These are phyloP conservation scores for Lepraria neglecta DNA, from an alignment of 495 filamentous ascomycete species.

Conservation along the genomic window DNA sequence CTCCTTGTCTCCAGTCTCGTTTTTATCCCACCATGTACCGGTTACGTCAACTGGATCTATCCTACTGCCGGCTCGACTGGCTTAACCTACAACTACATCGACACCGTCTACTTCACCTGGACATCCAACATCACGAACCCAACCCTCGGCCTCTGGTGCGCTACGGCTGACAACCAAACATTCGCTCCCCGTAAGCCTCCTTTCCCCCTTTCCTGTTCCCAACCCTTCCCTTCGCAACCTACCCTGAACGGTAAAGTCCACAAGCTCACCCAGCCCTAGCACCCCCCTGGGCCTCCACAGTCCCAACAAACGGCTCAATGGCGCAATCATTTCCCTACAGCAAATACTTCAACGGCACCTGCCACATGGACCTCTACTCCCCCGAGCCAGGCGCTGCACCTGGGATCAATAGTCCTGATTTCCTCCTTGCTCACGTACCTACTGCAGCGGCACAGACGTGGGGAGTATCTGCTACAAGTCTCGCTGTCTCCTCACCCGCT, in stretches of 20 bases:
- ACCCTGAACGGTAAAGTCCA: not conserved
- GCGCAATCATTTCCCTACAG: not conserved
- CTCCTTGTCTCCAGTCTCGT: not conserved
- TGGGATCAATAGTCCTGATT: not conserved
- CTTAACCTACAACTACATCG: slow-evolving; percentile 28
- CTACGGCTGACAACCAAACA: not conserved
- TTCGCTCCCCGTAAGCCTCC: not conserved
- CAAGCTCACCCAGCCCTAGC: not conserved
- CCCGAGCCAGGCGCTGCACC: not conserved
- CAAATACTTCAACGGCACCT: not conserved
- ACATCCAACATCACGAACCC: slow-evolving; percentile 15
- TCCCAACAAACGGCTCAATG: not conserved
- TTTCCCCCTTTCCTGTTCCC: not conserved
- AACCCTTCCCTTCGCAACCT: not conserved
- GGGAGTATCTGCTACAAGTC: not conserved
- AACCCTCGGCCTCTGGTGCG: slow-evolving; percentile 18
- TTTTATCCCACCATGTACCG: slow-evolving; percentile 3
- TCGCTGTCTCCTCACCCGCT: not conserved
- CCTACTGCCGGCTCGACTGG: not conserved
- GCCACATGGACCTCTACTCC: slow-evolving; percentile 16
- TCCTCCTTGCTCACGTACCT: slow-evolving; percentile 3
- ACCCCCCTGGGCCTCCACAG: not conserved
- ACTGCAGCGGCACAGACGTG: slow-evolving; percentile 11
- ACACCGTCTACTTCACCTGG: slow-evolving; percentile 24
- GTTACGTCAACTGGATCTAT: slow-evolving; percentile 19